These are phyloP conservation scores for Globisporangium barbulae DNA, from an alignment of 352 stramenopile species.

Conservation along the genomic window DNA sequence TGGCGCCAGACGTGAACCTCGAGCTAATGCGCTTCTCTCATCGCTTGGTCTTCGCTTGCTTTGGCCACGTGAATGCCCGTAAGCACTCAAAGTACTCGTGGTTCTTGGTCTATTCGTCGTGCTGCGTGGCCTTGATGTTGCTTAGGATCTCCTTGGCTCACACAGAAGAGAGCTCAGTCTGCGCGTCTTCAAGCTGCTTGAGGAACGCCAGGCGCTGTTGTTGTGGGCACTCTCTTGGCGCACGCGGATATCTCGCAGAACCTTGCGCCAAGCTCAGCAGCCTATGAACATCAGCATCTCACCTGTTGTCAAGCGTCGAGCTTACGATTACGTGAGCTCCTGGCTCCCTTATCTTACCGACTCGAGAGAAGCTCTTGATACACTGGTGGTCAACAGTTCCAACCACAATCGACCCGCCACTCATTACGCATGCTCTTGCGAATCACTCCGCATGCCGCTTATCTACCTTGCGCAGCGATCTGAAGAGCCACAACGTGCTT, in stretches of 20 bases:
- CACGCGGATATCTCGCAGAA: constrained; percentile 51
- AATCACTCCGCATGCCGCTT: neutral
- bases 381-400: too few species aligned
- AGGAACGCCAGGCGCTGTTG: constrained; percentile 48
- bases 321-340: too few species aligned
- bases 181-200: constrained; percentile 36
- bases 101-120: constrained; percentile 65
- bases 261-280: too few species aligned
- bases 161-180: constrained; percentile 38
- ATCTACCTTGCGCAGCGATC: constrained; percentile 37
- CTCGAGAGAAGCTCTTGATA: too few species aligned
- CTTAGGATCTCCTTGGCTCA: constrained; percentile 36
- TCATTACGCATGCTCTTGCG: neutral
- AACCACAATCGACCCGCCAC: too few species aligned
- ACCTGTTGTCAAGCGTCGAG: too few species aligned
- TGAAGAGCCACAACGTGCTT: constrained; percentile 91
- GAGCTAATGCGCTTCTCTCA: constrained; percentile 48
- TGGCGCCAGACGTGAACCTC: constrained; percentile 54
- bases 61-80: constrained; percentile 37
- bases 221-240: constrained; percentile 54
- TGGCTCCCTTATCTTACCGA: too few species aligned
- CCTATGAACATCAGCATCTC: too few species aligned
- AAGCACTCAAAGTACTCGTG: constrained; percentile 56
- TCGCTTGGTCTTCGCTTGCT: constrained; percentile 22
- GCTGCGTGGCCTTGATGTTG: constrained; percentile 44